phyloP scores from a whole-genome alignment of 768 basidiomycete species.

The Kwoniella dendrophila region DNA sequence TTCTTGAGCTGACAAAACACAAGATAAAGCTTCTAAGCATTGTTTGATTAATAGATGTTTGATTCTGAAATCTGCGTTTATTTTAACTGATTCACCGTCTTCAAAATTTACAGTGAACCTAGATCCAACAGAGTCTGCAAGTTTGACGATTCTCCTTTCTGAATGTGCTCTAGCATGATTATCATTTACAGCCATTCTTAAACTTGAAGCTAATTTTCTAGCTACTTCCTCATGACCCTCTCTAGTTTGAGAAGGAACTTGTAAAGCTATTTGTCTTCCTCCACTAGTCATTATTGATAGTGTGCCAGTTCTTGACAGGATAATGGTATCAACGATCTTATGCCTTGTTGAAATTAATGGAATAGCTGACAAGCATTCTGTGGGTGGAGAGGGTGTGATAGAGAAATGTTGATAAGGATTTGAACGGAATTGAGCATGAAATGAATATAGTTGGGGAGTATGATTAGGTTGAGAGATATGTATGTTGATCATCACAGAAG shows the following conservation, averaged over 20 bases:
- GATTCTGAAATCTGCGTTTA: conserved; percentile 64
- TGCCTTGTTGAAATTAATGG: conserved; percentile 68
- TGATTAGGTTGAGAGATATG: conserved; percentile 21
- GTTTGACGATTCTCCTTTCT: conserved; percentile 56
- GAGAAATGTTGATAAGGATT: conserved; percentile 6
- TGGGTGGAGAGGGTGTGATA: conserved; percentile 44
- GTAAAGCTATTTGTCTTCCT: conserved; percentile 53
- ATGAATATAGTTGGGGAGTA: conserved; percentile 27
- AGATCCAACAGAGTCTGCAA: conserved; percentile 62
- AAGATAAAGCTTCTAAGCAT: conserved; percentile 67
- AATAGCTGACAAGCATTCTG: conserved; percentile 62
- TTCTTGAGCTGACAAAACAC: conserved; percentile 63
- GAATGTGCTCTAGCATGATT: background rate
- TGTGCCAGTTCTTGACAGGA: conserved; percentile 64
- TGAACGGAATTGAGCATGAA: conserved; percentile 21
- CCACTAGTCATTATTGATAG: conserved; percentile 70
- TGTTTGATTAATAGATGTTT: conserved; percentile 64
- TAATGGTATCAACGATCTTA: conserved; percentile 69
- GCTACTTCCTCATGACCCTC: conserved; percentile 34
- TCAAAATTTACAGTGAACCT: conserved; percentile 63
- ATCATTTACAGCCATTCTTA: conserved; percentile 34
- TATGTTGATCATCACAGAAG: conserved; percentile 40
- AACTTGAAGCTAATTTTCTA: conserved; percentile 28
- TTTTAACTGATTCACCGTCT: conserved; percentile 61
- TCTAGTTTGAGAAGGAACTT: conserved; percentile 8